Evolutionary conservation across 2,329 filamentous ascomycete genomes (phyloP), one percentile per base, ranked within the genome.

Genomic region (Xylaria digitata): DNA sequence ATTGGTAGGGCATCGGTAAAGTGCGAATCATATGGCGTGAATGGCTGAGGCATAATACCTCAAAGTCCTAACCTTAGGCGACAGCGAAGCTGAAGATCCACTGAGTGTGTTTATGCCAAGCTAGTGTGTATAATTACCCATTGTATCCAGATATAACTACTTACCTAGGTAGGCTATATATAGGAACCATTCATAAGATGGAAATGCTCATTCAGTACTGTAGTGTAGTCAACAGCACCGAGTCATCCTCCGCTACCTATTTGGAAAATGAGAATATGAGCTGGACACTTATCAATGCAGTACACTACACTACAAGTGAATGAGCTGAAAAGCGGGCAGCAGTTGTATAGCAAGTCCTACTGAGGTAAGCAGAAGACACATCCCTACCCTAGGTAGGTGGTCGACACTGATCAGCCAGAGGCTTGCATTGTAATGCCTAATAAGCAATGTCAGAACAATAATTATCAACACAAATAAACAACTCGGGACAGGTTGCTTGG

Each of bases 21-120:
- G 49, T 15, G 48, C 48, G 30, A 60, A 65, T 54, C 55, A 60
- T 19, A 43, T 26, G 21, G 52, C 43, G 11, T 43, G 45, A 54
- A n/a, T 53, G 9, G 21, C 37, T 40, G 48, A 61, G 26, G 19
- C 48, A 6, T 54, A 19, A 13, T 34, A 57, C n/a, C 11, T 17
- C 6, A 23, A 6, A 8, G 23, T 7, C 21, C 37, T 30, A 37
- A 19, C 21, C 19, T 54, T 55, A 43, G 37, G 21, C 37, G n/a
- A 45, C n/a, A 46, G 8, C 11, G 52, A 34, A 56, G 52, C 61
- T 58, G 53, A 53, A 42, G 23, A 52, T 58, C 48, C 34, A 26
- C 5, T 26, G 26, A 2, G 26, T 26, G 5, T 26, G 26, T 26
- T 26, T 26, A 57, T 58, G 4, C 37, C 37, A 15, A 40, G 9